Conservation (phyloP, 2,329 filamentous ascomycete species). For the Botrytis sinoallii region DNA sequence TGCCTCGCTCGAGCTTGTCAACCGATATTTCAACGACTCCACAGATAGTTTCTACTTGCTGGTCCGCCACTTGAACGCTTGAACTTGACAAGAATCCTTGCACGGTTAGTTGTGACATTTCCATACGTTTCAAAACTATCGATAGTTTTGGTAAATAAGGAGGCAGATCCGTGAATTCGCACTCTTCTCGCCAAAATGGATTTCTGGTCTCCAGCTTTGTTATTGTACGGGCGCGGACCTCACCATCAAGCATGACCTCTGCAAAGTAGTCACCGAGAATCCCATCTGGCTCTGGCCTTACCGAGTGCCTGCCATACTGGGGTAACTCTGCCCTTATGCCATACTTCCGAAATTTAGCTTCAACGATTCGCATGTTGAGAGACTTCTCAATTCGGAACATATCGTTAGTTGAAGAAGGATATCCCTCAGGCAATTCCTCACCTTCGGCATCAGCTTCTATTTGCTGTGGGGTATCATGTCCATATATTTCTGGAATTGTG, state of each 20-base stretch:
- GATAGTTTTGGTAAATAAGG: constrained; percentile 66
- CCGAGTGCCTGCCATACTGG: constrained; percentile 27
- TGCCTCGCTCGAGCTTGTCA: constrained; percentile 72
- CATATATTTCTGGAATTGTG: constrained; percentile 87
- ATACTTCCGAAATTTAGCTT: constrained; percentile 52
- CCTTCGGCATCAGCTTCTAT: constrained; percentile 25
- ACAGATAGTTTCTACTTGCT: constrained; percentile 51
- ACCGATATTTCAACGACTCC: constrained; percentile 74
- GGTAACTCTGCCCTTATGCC: constrained; percentile 35
- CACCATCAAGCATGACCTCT: constrained; percentile 76
- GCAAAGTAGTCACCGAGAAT: constrained; percentile 69
- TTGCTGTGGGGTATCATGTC: constrained; percentile 26
- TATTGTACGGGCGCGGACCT: constrained; percentile 72
- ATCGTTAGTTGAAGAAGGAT: constrained; percentile 40
- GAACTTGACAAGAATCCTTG: constrained; percentile 36
- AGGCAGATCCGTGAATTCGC: constrained; percentile 72
- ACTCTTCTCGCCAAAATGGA: constrained; percentile 78
- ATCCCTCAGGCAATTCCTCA: constrained; percentile 9
- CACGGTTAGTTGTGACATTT: constrained; percentile 35
- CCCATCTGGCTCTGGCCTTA: constrained; percentile 43
- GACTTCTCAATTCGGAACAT: constrained; percentile 62
- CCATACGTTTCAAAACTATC: constrained; percentile 66
- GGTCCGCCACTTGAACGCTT: constrained; percentile 29
- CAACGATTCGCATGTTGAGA: constrained; percentile 55
- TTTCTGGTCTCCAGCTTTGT: constrained; percentile 68